phyloP scores from a whole-genome alignment of 225 moss, liverwort and hornwort genomes.

The Marchantia paleacea region DNA sequence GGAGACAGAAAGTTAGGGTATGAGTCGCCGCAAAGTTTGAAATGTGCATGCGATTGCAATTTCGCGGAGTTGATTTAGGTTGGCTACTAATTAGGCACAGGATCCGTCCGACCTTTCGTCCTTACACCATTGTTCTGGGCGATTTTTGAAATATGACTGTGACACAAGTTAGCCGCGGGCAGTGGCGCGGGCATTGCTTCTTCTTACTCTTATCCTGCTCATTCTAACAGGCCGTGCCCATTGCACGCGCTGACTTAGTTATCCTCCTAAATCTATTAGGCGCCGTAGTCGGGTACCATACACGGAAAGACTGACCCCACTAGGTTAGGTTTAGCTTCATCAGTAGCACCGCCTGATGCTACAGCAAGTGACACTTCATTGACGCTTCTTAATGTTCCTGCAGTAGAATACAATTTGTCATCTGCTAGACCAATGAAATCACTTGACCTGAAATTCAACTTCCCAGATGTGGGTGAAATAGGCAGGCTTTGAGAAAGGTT shows the following conservation, averaged over 20 bases:
- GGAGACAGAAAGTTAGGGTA: constrained; percentile 11
- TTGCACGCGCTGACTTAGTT: constrained; percentile 12
- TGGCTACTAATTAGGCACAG: not conserved
- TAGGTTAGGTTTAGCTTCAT: constrained; percentile 14
- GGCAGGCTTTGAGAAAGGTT: not conserved
- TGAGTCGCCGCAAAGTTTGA: not conserved
- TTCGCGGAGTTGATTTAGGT: not conserved
- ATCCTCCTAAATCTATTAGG: not conserved
- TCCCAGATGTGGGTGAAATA: not conserved
- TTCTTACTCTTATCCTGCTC: not conserved
- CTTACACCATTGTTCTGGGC: not conserved
- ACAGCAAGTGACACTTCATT: constrained; percentile 11
- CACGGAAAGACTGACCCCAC: constrained; percentile 10
- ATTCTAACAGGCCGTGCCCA: not conserved
- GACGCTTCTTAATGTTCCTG: not conserved
- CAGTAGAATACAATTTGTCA: not conserved
- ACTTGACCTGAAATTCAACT: not conserved
- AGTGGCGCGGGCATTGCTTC: not conserved
- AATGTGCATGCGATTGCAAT: constrained; percentile 12
- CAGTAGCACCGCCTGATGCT: constrained; percentile 14
- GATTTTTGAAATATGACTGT: not conserved
- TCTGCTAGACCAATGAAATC: not conserved
- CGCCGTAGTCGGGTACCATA: constrained; percentile 9
- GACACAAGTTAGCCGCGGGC: not conserved
- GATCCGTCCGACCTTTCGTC: not conserved